phyloP scores from a whole-genome alignment of 257 asterid genomes.

The Primulina tabacum region DNA sequence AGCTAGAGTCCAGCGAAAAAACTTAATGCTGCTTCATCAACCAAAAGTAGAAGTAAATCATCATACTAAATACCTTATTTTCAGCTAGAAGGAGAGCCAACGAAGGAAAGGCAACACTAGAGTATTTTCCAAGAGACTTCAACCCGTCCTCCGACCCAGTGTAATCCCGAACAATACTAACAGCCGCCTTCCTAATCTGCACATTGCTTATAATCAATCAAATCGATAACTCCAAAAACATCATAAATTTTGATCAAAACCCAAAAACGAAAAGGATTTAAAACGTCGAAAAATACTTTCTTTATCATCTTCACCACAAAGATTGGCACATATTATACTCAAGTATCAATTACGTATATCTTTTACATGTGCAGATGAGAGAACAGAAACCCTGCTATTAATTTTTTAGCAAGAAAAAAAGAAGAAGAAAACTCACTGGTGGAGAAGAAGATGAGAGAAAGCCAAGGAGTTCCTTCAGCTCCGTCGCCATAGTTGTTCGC shows the following conservation, averaged over 20 bases:
- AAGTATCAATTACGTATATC: neutral
- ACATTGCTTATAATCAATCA: neutral
- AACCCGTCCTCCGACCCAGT: conserved; percentile 95
- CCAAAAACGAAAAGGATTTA: neutral
- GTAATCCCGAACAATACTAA: conserved; percentile 76
- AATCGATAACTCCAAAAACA: neutral
- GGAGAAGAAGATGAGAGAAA: conserved; percentile 82
- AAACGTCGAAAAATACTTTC: neutral
- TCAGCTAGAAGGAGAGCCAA: conserved; percentile 62
- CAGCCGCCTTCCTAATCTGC: conserved; percentile 79
- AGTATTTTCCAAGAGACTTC: conserved; percentile 60
- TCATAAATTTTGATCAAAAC: neutral
- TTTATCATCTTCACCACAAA: neutral
- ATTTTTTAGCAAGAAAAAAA: neutral
- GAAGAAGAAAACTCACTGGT: conserved; percentile 38
- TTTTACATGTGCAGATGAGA: neutral
- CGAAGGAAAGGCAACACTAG: conserved; percentile 49
- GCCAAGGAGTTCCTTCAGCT: conserved; percentile 81
- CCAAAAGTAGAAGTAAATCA: neutral
- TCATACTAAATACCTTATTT: conserved; percentile 46
- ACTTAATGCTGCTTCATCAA: neutral
- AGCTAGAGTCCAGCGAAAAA: conserved; percentile 10
- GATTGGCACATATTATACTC: no score
- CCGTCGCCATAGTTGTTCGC: conserved; percentile 69
- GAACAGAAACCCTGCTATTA: neutral